phyloP scores from a whole-genome alignment of 2,329 filamentous ascomycete genomes.

The Xylaria sp. region DNA sequence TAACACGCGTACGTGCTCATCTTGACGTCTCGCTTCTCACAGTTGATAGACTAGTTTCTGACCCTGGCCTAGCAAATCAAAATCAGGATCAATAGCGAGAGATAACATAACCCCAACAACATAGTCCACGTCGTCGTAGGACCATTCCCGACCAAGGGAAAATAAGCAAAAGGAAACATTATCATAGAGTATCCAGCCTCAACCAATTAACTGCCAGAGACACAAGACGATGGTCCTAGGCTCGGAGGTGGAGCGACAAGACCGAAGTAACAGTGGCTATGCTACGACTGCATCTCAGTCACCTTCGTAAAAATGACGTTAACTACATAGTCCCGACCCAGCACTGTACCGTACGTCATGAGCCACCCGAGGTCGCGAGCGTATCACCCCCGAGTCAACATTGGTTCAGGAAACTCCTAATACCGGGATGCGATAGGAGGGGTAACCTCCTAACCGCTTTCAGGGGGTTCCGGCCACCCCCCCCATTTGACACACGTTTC shows the following conservation, averaged over 20 bases:
- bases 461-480: too few relatives aligned
- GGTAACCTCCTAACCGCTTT: too few relatives aligned
- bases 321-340: neutral
- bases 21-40: neutral
- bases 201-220: neutral
- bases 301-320: neutral
- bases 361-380: neutral
- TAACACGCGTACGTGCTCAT: neutral
- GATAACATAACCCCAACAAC: neutral
- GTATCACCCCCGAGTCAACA: neutral
- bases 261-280: slow-evolving; percentile 32
- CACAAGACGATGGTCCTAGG: neutral
- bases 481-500: too few relatives aligned
- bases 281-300: slow-evolving; percentile 1
- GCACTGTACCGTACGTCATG: neutral
- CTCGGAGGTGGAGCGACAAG: slow-evolving; percentile 3
- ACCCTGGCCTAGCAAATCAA: neutral
- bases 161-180: neutral
- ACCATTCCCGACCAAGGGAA: neutral
- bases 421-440: too few relatives aligned
- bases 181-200: neutral
- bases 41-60: neutral
- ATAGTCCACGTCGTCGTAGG: neutral
- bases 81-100: neutral
- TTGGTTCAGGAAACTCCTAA: too few relatives aligned